Evolutionary conservation across 1,284 basidiomycete species (phyloP), one percentile per base, ranked within the genome.

Genomic region (Xerocomus amazonicus): DNA sequence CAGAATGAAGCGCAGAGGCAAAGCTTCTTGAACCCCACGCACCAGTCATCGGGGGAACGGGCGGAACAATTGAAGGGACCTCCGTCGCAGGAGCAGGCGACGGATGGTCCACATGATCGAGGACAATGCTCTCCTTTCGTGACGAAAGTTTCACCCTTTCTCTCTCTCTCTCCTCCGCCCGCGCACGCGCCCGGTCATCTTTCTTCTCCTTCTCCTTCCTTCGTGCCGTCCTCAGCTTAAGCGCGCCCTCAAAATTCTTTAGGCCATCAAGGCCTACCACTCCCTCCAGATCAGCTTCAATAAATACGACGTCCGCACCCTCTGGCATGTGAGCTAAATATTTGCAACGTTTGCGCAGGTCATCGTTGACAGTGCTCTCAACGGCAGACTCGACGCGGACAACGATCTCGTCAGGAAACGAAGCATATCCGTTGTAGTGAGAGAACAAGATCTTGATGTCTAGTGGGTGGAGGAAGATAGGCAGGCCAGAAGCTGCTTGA

Each of bases 281-380:
- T 9, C 72, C 74, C 48, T 78, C 73, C 9, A 97, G 73, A 64
- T 97, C 87, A 3, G 92, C 84, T 70, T 99, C 95, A 52, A 98
- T 76, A 66, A 99, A 98, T 12, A 95, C 87, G 37, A 98, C 91
- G 64, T 98, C 94, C 13, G 91, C 86, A 42, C 92, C 88, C 57
- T 92, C 87, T 0, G 96, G 92, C 55, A 98, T 77, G 67, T 98
- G 95, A 3, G 82, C 83, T 49, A 99, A 86, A 70, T 98, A 99
- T 68, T 96, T 97, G 77, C 92, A 97, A 39, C 94, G 84, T 67
- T 92, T 89, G 42, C 94, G 84, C 19, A 99, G 76, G 52, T 97
- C 92, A 52, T 95, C 94, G 64, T 95, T 90, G 50, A 96, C 84
- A 1, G 86, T 84, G 54, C 81, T 82, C 69, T 87, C 85, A 9